These are phyloP conservation scores for Ziziphus jujuba DNA, from an alignment of 306 rosid species.

Conservation along the genomic window DNA sequence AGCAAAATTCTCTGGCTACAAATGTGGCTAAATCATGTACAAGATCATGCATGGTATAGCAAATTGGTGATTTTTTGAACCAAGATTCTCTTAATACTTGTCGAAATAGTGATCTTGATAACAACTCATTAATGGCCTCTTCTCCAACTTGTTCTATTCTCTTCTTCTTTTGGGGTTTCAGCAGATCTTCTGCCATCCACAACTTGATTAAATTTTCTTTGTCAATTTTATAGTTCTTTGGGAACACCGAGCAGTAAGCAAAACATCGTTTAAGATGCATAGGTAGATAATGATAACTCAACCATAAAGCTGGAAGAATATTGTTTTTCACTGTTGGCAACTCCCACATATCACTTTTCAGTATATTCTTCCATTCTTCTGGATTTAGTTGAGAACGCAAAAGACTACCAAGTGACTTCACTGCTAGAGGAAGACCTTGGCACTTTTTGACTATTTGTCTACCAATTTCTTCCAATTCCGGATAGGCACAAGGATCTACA, in stretches of 20 bases:
- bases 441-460: conserved; percentile 20
- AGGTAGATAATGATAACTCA: conserved; percentile 20
- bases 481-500: not conserved
- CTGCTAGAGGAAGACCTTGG: conserved; percentile 22
- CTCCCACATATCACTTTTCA: not conserved
- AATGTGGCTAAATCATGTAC: not conserved
- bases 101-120: conserved; percentile 31
- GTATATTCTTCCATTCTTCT: not conserved
- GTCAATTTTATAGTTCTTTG: conserved; percentile 21
- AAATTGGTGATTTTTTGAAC: too few species aligned
- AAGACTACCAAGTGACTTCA: not conserved
- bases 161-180: not conserved
- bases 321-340: not conserved
- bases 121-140: conserved; percentile 26
- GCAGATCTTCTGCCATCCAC: conserved; percentile 47
- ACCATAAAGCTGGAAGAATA: conserved; percentile 6
- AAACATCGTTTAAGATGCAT: conserved; percentile 23
- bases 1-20: not conserved
- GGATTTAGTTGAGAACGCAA: not conserved
- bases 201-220: conserved; percentile 19
- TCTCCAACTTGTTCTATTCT: conserved; percentile 10
- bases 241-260: conserved; percentile 24
- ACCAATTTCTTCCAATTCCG: conserved; percentile 13
- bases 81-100: too few species aligned
- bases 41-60: not conserved